A percentile compares a stretch with the other conserved stretches of the same genome.
phyloP scores from a whole-genome alignment of 768 basidiomycete genomes.

The Austroboletus festivus region DNA sequence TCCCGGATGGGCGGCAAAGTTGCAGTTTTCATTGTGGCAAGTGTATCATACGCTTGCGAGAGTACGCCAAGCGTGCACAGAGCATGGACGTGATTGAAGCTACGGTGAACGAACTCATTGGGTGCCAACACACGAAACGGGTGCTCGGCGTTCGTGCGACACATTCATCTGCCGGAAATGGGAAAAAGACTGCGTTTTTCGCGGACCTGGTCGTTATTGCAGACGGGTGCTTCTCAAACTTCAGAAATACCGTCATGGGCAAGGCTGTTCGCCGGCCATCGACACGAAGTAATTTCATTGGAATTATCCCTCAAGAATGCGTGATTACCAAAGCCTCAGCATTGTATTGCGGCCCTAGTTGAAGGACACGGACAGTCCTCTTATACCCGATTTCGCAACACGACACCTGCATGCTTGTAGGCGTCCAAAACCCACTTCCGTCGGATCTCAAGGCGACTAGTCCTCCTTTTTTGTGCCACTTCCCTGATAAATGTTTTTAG shows the following conservation, averaged over 20 bases:
- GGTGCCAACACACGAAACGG: constrained; percentile 46
- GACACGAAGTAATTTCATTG: constrained; percentile 79
- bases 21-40: constrained; percentile 92
- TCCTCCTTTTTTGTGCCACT: neutral
- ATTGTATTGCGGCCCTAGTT: constrained; percentile 82
- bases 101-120: constrained; percentile 73
- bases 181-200: constrained; percentile 45
- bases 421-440: constrained; percentile 82
- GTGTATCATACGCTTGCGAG: constrained; percentile 78
- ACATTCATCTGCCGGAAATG: constrained; percentile 29
- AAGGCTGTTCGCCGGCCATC: constrained; percentile 43
- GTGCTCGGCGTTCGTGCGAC: constrained; percentile 70
- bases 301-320: constrained; percentile 79
- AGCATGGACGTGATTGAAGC: constrained; percentile 86
- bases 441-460: constrained; percentile 66
- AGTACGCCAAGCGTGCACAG: constrained; percentile 53
- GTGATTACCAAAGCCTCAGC: constrained; percentile 64
- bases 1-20: constrained; percentile 71
- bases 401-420: constrained; percentile 92
- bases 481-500: constrained; percentile 33
- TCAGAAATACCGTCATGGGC: constrained; percentile 69
- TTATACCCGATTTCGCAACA: constrained; percentile 87
- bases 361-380: constrained; percentile 80
- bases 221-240: constrained; percentile 95
- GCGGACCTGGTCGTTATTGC: constrained; percentile 85